Conservation (phyloP, 176 grass and related monocot genomes). For the Paspalum vaginatum region DNA sequence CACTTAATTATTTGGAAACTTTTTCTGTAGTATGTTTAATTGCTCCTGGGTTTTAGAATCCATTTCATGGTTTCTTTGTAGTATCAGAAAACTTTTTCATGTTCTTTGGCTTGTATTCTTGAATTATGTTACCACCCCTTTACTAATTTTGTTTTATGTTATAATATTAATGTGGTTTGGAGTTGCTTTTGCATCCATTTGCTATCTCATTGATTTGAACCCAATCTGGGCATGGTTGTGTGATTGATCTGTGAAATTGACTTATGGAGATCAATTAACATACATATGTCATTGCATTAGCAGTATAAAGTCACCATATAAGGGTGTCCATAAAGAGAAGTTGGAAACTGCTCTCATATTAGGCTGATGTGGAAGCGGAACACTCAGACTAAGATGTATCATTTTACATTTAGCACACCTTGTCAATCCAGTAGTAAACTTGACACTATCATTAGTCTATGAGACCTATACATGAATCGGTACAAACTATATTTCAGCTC, state of each 20-base stretch:
- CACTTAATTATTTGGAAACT: not conserved
- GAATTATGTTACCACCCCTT: not conserved
- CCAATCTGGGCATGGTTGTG: not conserved
- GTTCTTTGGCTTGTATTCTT: not conserved
- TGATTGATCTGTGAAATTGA: conserved; percentile 15
- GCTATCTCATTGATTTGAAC: conserved; percentile 1
- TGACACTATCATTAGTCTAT: not conserved
- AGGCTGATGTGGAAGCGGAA: not conserved
- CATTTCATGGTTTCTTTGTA: not conserved
- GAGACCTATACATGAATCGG: not conserved
- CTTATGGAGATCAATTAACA: not conserved
- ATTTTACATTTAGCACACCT: not conserved
- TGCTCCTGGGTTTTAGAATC: not conserved
- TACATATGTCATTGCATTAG: not conserved
- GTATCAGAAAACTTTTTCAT: not conserved
- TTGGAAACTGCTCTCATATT: not conserved
- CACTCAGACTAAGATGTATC: not conserved
- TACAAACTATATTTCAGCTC: not conserved
- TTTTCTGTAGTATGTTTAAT: not conserved
- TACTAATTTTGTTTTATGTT: conserved; percentile 18
- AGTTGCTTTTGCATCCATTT: conserved; percentile 5
- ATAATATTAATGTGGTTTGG: not conserved
- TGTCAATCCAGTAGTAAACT: not conserved
- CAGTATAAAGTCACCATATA: not conserved
- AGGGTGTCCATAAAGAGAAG: not conserved